These are phyloP conservation scores for Perilla frutescens DNA, from an alignment of 257 asterid genomes.

Conservation along the genomic window DNA sequence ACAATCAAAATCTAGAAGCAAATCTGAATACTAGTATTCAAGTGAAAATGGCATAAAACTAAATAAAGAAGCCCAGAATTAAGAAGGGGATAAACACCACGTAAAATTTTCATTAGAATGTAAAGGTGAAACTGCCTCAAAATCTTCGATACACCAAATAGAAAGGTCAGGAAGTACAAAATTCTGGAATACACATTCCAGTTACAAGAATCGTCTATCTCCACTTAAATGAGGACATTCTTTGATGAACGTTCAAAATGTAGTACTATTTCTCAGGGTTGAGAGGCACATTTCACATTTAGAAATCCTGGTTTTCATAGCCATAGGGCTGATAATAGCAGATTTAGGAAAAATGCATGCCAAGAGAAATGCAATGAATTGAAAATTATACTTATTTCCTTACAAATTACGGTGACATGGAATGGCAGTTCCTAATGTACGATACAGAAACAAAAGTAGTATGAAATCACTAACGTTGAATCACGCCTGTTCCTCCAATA, in stretches of 20 bases:
- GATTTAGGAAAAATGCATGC: not conserved
- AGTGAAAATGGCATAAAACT: not conserved
- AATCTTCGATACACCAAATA: not conserved
- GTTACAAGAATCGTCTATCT: conserved; percentile 13
- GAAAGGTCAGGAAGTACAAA: not conserved
- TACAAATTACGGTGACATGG: not conserved
- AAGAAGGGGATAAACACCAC: not conserved
- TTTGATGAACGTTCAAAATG: conserved; percentile 24
- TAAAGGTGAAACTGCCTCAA: conserved; percentile 12
- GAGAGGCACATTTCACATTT: conserved; percentile 15
- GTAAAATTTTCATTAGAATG: conserved; percentile 25
- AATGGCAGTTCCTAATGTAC: conserved; percentile 1
- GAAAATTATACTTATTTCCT: not conserved
- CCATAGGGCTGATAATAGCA: not conserved
- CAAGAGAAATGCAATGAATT: conserved; percentile 8
- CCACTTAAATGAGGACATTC: conserved; percentile 19
- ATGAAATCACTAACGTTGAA: conserved; percentile 61
- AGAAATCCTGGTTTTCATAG: not conserved
- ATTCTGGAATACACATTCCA: conserved; percentile 11
- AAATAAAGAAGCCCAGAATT: not conserved
- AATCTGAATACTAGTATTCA: not conserved
- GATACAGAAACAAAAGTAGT: conserved; percentile 16
- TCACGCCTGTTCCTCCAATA: conserved; percentile 92
- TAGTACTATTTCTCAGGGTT: conserved; percentile 11
- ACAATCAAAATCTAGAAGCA: conserved; percentile 37